A percentile compares a stretch with the other conserved stretches of the same genome.
Conservation (phyloP, 179 eudicot genomes). For the Drosera spatulata region DNA sequence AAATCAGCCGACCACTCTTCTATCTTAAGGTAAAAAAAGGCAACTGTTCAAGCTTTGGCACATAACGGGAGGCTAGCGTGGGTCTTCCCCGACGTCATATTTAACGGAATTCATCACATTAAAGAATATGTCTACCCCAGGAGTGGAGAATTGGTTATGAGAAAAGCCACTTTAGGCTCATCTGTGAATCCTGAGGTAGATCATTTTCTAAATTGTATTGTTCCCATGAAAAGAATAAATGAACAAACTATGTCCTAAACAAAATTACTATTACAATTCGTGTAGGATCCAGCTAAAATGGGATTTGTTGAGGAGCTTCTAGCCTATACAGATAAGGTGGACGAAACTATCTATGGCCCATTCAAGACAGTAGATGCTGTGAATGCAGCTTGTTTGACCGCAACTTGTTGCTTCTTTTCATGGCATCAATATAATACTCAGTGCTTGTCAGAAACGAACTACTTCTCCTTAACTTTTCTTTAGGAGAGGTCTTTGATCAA, state of each 20-base stretch:
- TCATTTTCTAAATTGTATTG: slow-evolving; percentile 3
- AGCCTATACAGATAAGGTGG: slow-evolving; percentile 25
- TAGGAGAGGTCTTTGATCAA: slow-evolving; percentile 20
- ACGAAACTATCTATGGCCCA: slow-evolving; percentile 10
- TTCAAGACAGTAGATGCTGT: slow-evolving; percentile 30
- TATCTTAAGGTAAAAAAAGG: too few species aligned
- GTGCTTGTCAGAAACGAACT: too few species aligned
- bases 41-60: too few species aligned
- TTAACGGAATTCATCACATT: too few species aligned
- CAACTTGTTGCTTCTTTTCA: not conserved
- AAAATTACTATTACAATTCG: not conserved
- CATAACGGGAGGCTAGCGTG: too few species aligned
- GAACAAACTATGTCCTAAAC: not conserved
- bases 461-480: too few species aligned
- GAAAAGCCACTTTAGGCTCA: slow-evolving; percentile 79
- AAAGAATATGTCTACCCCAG: too few species aligned
- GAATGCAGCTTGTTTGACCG: slow-evolving; percentile 33
- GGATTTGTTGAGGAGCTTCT: slow-evolving; percentile 50
- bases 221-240: not conserved
- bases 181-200: slow-evolving; percentile 55
- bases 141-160: too few species aligned
- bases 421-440: too few species aligned
- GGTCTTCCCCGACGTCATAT: too few species aligned
- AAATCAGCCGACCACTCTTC: too few species aligned
- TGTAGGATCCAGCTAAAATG: slow-evolving; percentile 27